These are phyloP conservation scores for Marasmius fiardii DNA, from an alignment of 1,284 basidiomycete genomes.

Conservation along the genomic window DNA sequence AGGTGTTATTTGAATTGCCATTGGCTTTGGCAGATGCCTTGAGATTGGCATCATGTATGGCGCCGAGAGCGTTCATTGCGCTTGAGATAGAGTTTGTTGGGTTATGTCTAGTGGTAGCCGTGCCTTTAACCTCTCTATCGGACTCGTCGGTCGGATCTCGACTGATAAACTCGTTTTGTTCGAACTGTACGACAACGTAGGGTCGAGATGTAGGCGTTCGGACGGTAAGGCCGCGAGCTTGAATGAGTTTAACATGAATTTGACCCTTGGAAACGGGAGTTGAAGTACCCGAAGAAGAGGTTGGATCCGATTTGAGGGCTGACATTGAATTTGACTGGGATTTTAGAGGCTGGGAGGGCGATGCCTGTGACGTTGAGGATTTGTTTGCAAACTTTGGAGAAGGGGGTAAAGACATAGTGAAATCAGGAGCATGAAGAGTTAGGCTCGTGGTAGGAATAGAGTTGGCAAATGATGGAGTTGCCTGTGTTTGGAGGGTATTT, in stretches of 20 bases:
- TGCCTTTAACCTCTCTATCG: constrained; percentile 86
- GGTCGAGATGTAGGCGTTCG: constrained; percentile 68
- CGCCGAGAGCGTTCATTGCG: constrained; percentile 66
- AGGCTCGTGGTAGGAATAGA: constrained; percentile 70
- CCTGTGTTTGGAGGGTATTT: constrained; percentile 12
- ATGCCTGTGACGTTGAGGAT: constrained; percentile 36
- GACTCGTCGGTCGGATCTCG: constrained; percentile 85
- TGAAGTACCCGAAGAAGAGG: constrained; percentile 22
- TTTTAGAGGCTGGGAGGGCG: constrained; percentile 35
- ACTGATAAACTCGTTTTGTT: constrained; percentile 98
- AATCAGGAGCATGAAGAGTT: constrained; percentile 76
- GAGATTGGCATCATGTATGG: constrained; percentile 46
- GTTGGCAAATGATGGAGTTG: constrained; percentile 23
- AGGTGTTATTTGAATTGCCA: constrained; percentile 27
- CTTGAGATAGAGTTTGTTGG: constrained; percentile 55
- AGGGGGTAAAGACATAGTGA: constrained; percentile 66
- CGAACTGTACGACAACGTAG: constrained; percentile 97
- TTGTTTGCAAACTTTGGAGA: constrained; percentile 40
- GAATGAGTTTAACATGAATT: constrained; percentile 94
- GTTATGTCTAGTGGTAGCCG: constrained; percentile 55
- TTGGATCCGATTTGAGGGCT: constrained; percentile 21
- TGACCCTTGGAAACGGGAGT: constrained; percentile 64
- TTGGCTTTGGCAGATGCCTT: constrained; percentile 11
- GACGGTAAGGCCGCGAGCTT: constrained; percentile 84
- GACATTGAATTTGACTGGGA: constrained; percentile 19